Evolutionary conservation across 441 rosid species (phyloP).

Genomic region (Gossypium davidsonii): DNA sequence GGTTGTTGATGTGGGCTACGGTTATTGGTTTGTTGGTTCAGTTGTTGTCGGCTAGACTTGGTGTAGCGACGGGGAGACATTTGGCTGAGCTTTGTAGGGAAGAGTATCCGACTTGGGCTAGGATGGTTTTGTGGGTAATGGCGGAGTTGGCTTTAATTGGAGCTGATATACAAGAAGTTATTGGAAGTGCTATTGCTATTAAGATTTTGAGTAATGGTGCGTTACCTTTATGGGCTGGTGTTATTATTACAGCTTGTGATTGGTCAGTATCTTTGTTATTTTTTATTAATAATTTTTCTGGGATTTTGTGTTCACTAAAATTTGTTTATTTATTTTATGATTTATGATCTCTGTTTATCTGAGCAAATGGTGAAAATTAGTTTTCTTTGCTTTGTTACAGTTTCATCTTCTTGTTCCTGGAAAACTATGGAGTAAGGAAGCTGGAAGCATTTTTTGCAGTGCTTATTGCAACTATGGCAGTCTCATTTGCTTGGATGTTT

Average conservation of each 20-base stretch:
- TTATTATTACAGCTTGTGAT: conserved; percentile 67
- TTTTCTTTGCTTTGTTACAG: conserved; percentile 32
- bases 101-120: conserved; percentile 87
- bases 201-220: conserved; percentile 65
- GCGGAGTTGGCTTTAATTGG: conserved; percentile 87
- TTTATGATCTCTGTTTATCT: neutral
- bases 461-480: conserved; percentile 73
- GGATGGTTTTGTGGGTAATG: conserved; percentile 75
- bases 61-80: conserved; percentile 82
- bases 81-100: conserved; percentile 92
- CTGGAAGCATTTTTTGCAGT: conserved; percentile 80
- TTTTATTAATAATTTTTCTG: neutral
- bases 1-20: conserved; percentile 89
- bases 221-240: conserved; percentile 86
- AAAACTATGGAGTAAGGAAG: conserved; percentile 89
- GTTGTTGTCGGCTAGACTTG: conserved; percentile 81
- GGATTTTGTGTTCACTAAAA: neutral
- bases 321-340: too few relatives aligned
- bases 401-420: conserved; percentile 79
- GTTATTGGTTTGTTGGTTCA: conserved; percentile 87
- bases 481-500: conserved; percentile 97
- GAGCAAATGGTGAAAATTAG: neutral
- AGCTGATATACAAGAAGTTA: conserved; percentile 90
- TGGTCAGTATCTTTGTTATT: conserved; percentile 38
- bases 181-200: conserved; percentile 89